These are phyloP conservation scores for Russula sp. DNA, from an alignment of 768 basidiomycete genomes.

Conservation along the genomic window DNA sequence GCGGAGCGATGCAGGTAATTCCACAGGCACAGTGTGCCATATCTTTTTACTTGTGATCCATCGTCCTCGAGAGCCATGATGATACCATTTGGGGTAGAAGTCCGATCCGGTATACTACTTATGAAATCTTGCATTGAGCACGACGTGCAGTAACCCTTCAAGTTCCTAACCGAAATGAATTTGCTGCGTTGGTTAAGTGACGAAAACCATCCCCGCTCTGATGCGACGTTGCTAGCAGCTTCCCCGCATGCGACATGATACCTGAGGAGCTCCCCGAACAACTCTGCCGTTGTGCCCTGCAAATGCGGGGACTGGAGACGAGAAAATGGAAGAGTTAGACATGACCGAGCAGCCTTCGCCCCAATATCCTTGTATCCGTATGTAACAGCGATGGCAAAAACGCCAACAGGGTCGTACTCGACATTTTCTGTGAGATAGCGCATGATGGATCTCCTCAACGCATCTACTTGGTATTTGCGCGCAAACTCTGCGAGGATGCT, in stretches of 20 bases:
- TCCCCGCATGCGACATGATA: constrained; percentile 4
- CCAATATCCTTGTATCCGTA: background rate
- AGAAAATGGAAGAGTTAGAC: background rate
- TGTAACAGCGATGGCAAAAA: constrained; percentile 3
- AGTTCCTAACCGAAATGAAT: background rate
- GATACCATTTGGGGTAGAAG: background rate
- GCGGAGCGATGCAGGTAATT: background rate
- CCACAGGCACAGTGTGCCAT: background rate
- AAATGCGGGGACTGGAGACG: background rate
- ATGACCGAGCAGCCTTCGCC: background rate
- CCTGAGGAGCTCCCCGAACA: background rate
- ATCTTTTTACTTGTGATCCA: background rate
- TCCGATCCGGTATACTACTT: background rate
- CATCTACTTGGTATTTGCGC: constrained; percentile 14
- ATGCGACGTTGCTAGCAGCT: background rate
- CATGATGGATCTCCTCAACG: background rate
- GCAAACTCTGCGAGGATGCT: constrained; percentile 6
- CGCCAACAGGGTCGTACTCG: constrained; percentile 14
- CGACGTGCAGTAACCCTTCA: background rate
- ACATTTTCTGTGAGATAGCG: background rate
- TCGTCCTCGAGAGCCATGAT: no score
- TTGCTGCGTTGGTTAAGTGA: background rate
- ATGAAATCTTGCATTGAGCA: background rate
- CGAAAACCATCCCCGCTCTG: background rate
- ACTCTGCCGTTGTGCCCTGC: background rate